Percentiles rank a stretch among this genome's conserved stretches.
Evolutionary conservation across 1,284 basidiomycete genomes (phyloP).

Genomic region (Ganoderma lingzhi): DNA sequence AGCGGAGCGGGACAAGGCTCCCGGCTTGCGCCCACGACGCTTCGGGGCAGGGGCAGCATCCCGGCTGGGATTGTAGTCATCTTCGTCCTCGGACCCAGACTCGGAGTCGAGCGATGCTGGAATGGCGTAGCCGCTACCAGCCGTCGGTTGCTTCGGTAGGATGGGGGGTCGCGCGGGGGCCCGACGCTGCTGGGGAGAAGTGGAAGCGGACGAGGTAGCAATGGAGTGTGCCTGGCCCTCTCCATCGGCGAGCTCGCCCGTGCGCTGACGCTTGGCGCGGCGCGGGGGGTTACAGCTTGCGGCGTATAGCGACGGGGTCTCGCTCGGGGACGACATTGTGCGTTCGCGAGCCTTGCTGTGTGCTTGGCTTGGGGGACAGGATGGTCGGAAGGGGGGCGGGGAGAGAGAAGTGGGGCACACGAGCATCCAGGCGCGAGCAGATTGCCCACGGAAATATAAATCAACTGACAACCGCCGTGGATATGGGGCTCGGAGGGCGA

Average conservation of each 20-base stretch:
- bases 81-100: conserved; percentile 35
- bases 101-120: conserved; percentile 35
- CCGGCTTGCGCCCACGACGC: conserved; percentile 76
- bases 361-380: neutral
- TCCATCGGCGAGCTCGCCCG: conserved; percentile 23
- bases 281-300: conserved; percentile 66
- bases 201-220: conserved; percentile 25
- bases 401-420: conserved; percentile 30
- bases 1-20: conserved; percentile 70
- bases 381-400: neutral
- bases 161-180: conserved; percentile 34
- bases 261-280: conserved; percentile 57
- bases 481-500: conserved; percentile 11
- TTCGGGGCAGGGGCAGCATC: conserved; percentile 40
- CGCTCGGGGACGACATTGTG: conserved; percentile 33
- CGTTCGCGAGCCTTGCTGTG: conserved; percentile 12
- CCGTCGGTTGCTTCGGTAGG: conserved; percentile 36
- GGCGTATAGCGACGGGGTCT: conserved; percentile 45
- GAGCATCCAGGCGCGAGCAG: conserved; percentile 24
- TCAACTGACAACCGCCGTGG: neutral
- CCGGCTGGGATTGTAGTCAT: conserved; percentile 42
- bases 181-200: conserved; percentile 20
- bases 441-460: conserved; percentile 15
- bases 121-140: conserved; percentile 36
- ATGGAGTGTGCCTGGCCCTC: conserved; percentile 16